These are phyloP conservation scores for Komagataella phaffii DNA, from an alignment of 805 yeast species.

Conservation along the genomic window DNA sequence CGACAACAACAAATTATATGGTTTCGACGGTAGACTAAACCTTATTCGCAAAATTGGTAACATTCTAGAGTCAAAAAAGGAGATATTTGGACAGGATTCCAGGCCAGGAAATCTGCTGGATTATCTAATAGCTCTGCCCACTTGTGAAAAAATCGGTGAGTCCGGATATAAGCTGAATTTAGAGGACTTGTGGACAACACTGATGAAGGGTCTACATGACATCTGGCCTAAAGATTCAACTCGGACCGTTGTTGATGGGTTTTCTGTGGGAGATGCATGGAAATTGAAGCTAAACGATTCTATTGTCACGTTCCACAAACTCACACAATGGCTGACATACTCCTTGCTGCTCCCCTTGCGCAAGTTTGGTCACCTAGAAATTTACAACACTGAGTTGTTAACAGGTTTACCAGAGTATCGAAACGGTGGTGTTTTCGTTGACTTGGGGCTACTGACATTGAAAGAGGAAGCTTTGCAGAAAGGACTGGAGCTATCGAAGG, in stretches of 20 bases:
- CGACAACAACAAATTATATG: slow-evolving; percentile 33
- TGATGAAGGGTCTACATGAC: slow-evolving; percentile 41
- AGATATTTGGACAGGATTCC: slow-evolving; percentile 23
- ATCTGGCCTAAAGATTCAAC: slow-evolving; percentile 47
- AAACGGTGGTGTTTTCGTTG: slow-evolving; percentile 53
- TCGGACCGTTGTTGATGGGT: slow-evolving; percentile 34
- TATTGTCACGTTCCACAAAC: slow-evolving; percentile 49
- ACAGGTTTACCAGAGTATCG: slow-evolving; percentile 52
- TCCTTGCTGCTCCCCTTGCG: slow-evolving; percentile 41
- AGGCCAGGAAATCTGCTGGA: slow-evolving; percentile 39
- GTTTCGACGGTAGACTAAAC: slow-evolving; percentile 37
- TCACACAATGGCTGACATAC: slow-evolving; percentile 57
- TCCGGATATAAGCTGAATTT: slow-evolving; percentile 22
- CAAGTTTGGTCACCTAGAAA: slow-evolving; percentile 27
- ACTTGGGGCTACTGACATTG: slow-evolving; percentile 33
- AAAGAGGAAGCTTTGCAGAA: slow-evolving; percentile 24
- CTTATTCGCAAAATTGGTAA: slow-evolving; percentile 34
- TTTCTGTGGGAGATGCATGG: slow-evolving; percentile 55
- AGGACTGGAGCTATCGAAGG: slow-evolving; percentile 23
- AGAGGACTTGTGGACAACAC: slow-evolving; percentile 34
- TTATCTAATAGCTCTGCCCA: slow-evolving; percentile 20
- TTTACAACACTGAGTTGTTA: slow-evolving; percentile 24
- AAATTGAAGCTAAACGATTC: slow-evolving; percentile 20
- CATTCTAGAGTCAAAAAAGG: slow-evolving; percentile 24
- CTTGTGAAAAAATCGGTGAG: slow-evolving; percentile 8